A percentile compares a stretch with the other conserved stretches of the same genome.
These are phyloP conservation scores for Thalassiosira livingstoniorum DNA, from an alignment of 352 stramenopile species.

Conservation along the genomic window DNA sequence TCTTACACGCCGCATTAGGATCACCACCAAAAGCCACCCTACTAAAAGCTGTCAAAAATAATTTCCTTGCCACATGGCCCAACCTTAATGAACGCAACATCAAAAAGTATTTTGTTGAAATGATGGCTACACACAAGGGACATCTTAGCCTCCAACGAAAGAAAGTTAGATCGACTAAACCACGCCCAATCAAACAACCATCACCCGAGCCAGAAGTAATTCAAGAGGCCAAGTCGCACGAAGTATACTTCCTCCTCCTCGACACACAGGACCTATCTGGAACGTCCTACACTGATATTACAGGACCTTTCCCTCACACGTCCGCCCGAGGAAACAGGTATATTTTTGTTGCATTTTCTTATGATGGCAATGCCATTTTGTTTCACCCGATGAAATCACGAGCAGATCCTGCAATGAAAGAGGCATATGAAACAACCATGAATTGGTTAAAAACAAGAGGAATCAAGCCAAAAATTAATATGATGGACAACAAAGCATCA, in stretches of 20 bases:
- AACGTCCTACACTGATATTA: too few relatives aligned
- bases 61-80: neutral
- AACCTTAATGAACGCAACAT: neutral
- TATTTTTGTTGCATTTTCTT: neutral
- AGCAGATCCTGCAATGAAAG: neutral
- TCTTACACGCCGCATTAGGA: neutral
- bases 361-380: neutral
- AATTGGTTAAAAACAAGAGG: neutral
- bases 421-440: neutral
- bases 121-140: neutral
- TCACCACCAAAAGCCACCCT: neutral
- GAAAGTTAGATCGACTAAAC: neutral
- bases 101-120: neutral
- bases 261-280: too few relatives aligned
- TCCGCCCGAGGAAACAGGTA: slow-evolving; percentile 7
- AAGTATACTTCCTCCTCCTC: neutral
- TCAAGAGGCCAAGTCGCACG: neutral
- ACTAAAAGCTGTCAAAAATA: neutral
- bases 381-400: slow-evolving; percentile 8
- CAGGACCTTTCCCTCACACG: neutral
- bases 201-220: neutral
- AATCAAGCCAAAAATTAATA: slow-evolving; percentile 25
- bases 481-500: slow-evolving; percentile 9
- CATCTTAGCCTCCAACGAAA: neutral
- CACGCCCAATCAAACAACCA: neutral